Evolutionary conservation across 164 flowering plant genomes (phyloP).

Genomic region (Sextonia rubra): DNA sequence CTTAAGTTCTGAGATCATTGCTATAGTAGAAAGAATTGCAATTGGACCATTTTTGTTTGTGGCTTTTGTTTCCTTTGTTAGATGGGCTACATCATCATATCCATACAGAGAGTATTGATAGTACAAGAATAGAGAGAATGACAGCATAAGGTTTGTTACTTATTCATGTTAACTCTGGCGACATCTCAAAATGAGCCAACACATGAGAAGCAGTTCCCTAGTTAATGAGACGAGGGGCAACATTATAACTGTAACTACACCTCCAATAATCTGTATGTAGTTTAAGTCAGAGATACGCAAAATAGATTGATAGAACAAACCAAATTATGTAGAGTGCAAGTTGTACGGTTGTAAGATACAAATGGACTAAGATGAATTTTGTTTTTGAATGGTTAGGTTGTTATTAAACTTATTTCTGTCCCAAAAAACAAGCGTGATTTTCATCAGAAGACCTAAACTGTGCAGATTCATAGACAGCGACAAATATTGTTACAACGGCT

Average conservation of each 20-base stretch:
- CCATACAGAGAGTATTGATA: no score
- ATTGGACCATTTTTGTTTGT: constrained; percentile 73
- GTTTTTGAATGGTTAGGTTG: no score
- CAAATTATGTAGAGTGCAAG: not conserved
- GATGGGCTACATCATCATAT: constrained; percentile 75
- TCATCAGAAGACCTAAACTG: no score
- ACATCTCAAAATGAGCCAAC: constrained; percentile 43
- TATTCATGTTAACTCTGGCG: constrained; percentile 50
- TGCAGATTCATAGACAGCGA: no score
- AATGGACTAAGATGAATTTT: no score
- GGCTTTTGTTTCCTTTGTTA: constrained; percentile 72
- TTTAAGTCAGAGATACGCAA: not conserved
- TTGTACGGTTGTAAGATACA: no score
- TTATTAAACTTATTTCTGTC: no score
- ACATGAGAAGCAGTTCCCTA: constrained; percentile 59
- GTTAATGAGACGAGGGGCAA: constrained; percentile 56
- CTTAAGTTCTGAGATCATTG: constrained; percentile 48
- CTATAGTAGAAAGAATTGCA: constrained; percentile 64
- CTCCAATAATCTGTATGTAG: constrained; percentile 66
- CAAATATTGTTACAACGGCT: no score
- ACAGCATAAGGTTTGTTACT: constrained; percentile 53
- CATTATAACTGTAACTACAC: constrained; percentile 49
- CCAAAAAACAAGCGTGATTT: no score
- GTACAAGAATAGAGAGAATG: constrained; percentile 52
- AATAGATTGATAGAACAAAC: not conserved